phyloP scores from a whole-genome alignment of 257 asterid species.

The Nicotiana paniculata region DNA sequence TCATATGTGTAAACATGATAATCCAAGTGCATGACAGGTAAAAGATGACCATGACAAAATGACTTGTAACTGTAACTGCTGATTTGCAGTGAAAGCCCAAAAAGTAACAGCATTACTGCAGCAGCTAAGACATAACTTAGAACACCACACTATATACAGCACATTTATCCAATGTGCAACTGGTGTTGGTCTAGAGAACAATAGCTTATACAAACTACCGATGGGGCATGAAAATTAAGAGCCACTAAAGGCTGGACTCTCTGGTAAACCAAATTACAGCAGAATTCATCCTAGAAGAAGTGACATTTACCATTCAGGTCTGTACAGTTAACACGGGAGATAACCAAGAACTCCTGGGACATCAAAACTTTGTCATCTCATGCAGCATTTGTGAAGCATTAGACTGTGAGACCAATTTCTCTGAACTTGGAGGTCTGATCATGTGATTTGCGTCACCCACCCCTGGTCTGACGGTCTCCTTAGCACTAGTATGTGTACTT shows the following conservation, averaged over 20 bases:
- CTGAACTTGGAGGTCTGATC: constrained; percentile 71
- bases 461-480: constrained; percentile 50
- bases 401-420: constrained; percentile 62
- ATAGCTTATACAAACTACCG: not conserved
- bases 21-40: not conserved
- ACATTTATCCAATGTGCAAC: not conserved
- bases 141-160: not conserved
- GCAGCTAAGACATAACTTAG: not conserved
- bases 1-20: not conserved
- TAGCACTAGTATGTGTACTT: constrained; percentile 31
- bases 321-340: constrained; percentile 4
- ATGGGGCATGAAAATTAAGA: not conserved
- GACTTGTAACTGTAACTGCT: not conserved
- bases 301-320: not conserved
- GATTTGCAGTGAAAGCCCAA: not conserved
- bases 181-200: not conserved
- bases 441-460: constrained; percentile 39
- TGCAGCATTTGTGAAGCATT: constrained; percentile 62
- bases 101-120: not conserved
- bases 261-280: not conserved
- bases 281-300: not conserved
- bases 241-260: not conserved
- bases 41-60: not conserved
- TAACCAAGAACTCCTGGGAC: not conserved
- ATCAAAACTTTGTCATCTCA: constrained; percentile 60